Evolutionary conservation across 2,329 filamentous ascomycete genomes (phyloP).

Genomic region (Drechslerella dactyloides): DNA sequence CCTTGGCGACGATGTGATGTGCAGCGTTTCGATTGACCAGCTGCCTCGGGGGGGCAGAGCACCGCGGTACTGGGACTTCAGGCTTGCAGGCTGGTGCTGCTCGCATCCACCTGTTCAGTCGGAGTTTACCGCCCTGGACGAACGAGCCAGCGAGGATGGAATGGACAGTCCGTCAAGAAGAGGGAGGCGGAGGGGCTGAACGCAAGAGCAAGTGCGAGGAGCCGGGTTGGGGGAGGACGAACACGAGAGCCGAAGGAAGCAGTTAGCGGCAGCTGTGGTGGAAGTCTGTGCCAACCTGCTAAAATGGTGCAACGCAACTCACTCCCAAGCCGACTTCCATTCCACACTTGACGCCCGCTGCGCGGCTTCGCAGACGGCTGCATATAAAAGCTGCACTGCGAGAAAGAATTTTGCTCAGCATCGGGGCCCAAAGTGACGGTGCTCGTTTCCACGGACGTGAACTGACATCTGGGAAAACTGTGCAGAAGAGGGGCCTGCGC

Average conservation of each 20-base stretch:
- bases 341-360: constrained; percentile 22
- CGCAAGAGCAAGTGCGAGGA: neutral
- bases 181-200: constrained; percentile 4
- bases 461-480: constrained; percentile 11
- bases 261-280: constrained; percentile 47
- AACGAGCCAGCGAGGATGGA: constrained; percentile 11
- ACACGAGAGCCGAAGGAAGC: neutral
- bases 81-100: neutral
- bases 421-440: constrained; percentile 17
- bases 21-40: neutral
- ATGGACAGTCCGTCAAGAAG: neutral
- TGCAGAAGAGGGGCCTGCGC: constrained; percentile 39
- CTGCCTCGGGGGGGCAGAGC: constrained; percentile 2
- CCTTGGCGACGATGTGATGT: too few relatives aligned
- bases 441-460: constrained; percentile 4
- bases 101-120: constrained; percentile 17
- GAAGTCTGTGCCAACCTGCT: constrained; percentile 9
- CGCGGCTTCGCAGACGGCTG: neutral
- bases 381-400: constrained; percentile 36
- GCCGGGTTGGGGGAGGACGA: constrained; percentile 1
- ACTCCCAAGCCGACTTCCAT: constrained; percentile 29
- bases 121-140: constrained; percentile 31
- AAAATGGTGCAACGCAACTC: constrained; percentile 49
- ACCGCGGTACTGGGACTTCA: constrained; percentile 42
- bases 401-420: constrained; percentile 4